These are phyloP conservation scores for Cadophora sp. DNA, from an alignment of 2,329 filamentous ascomycete genomes.

Conservation along the genomic window DNA sequence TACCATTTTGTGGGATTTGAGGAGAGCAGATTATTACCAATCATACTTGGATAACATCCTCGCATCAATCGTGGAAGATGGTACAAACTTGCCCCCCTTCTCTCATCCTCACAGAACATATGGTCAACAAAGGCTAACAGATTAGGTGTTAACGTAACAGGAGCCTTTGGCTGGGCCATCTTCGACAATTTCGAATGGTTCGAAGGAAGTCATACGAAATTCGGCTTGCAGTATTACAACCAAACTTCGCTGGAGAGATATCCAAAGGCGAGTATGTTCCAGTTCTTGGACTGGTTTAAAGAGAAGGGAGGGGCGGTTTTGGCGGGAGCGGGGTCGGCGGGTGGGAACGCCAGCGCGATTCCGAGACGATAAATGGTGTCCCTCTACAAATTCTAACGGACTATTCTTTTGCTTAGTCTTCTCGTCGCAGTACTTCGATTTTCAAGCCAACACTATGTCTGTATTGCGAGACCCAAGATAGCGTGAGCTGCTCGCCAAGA, in stretches of 20 bases:
- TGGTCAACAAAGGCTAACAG: neutral
- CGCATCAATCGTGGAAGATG: slow-evolving; percentile 75
- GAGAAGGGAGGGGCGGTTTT: slow-evolving; percentile 31
- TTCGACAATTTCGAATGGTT: neutral
- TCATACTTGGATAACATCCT: slow-evolving; percentile 70
- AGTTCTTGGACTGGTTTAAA: slow-evolving; percentile 41
- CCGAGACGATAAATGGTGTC: neutral
- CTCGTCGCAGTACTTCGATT: too few species aligned
- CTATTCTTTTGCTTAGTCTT: too few species aligned
- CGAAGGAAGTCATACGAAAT: neutral
- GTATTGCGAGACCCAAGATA: too few species aligned
- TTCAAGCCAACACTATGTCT: too few species aligned
- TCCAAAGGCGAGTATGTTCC: slow-evolving; percentile 43
- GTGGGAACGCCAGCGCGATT: neutral
- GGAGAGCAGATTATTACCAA: slow-evolving; percentile 79
- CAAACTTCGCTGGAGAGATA: slow-evolving; percentile 41
- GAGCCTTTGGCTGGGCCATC: neutral
- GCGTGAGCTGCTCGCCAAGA: too few species aligned
- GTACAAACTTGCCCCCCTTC: slow-evolving; percentile 23
- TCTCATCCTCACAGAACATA: slow-evolving; percentile 40
- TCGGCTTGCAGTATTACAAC: neutral
- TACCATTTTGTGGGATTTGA: slow-evolving; percentile 75
- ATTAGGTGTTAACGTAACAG: neutral
- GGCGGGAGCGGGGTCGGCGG: neutral
- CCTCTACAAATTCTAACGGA: too few species aligned